These are phyloP conservation scores for Closterium sp. DNA, from an alignment of 139 green algal species.

Conservation along the genomic window DNA sequence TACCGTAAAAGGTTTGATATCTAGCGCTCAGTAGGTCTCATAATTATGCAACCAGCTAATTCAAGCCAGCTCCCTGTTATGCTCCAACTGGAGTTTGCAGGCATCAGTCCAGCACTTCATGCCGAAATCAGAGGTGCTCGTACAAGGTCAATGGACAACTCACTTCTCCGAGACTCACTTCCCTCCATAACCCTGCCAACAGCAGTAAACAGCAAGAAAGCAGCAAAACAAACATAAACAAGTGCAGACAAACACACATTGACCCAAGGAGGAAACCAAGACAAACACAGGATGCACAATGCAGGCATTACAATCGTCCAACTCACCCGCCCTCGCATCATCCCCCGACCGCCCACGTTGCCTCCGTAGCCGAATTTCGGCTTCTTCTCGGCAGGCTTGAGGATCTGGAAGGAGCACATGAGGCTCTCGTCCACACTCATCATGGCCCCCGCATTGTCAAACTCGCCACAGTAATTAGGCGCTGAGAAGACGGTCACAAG, in stretches of 20 bases:
- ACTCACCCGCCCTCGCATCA: background rate
- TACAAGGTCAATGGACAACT: too few species aligned
- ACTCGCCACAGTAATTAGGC: slow-evolving; percentile 99
- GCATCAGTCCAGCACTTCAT: too few species aligned
- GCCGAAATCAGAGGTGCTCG: too few species aligned
- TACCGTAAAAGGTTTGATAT: too few species aligned
- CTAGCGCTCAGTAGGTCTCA: too few species aligned
- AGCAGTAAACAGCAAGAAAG: background rate
- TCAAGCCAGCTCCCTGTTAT: too few species aligned
- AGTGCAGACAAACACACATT: background rate
- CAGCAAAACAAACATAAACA: background rate
- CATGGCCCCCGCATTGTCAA: slow-evolving; percentile 99
- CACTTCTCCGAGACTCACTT: background rate
- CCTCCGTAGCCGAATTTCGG: slow-evolving; percentile 62
- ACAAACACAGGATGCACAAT: background rate
- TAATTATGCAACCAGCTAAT: too few species aligned
- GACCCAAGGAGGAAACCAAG: background rate
- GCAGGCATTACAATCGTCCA: background rate
- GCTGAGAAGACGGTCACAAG: slow-evolving; percentile 98
- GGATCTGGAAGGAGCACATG: slow-evolving; percentile 99
- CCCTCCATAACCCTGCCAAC: background rate
- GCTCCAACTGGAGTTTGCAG: too few species aligned
- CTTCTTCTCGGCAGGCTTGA: slow-evolving; percentile 97
- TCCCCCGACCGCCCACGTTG: background rate
- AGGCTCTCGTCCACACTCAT: slow-evolving; percentile 99